Conservation (phyloP, 2,329 filamentous ascomycete genomes). For the Claviceps sp. region DNA sequence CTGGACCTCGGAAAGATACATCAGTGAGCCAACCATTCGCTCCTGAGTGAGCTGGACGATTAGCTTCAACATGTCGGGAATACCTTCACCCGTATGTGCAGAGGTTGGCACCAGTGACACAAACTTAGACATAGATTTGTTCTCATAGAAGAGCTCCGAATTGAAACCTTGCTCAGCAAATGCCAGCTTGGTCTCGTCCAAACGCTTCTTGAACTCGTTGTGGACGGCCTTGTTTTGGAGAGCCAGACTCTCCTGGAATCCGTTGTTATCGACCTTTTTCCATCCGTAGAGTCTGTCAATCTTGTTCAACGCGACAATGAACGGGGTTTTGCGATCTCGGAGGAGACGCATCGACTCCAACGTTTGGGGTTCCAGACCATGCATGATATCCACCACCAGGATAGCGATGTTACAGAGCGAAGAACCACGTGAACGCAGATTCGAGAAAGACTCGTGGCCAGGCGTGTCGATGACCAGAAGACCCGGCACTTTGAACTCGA, state of each 20-base stretch:
- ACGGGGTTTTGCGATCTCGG: slow-evolving; percentile 86
- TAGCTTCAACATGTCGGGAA: slow-evolving; percentile 96
- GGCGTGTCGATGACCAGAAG: slow-evolving; percentile 95
- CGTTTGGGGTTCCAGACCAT: slow-evolving; percentile 94
- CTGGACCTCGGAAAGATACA: slow-evolving; percentile 97
- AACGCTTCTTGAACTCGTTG: slow-evolving; percentile 82
- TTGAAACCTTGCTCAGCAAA: slow-evolving; percentile 98
- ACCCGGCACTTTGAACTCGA: slow-evolving; percentile 96
- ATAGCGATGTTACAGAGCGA: slow-evolving; percentile 99
- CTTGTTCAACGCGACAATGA: slow-evolving; percentile 98
- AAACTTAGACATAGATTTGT: slow-evolving; percentile 88
- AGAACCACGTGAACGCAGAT: slow-evolving; percentile 89
- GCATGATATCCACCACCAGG: slow-evolving; percentile 98
- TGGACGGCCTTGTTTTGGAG: slow-evolving; percentile 88
- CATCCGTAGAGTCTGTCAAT: slow-evolving; percentile 98
- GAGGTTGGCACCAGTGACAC: slow-evolving; percentile 97
- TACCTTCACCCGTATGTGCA: slow-evolving; percentile 96
- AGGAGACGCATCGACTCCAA: slow-evolving; percentile 93
- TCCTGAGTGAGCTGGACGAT: slow-evolving; percentile 87
- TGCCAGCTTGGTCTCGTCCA: slow-evolving; percentile 82
- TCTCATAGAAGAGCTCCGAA: slow-evolving; percentile 90
- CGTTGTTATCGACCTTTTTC: slow-evolving; percentile 98
- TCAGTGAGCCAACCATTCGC: slow-evolving; percentile 90
- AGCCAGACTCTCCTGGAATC: slow-evolving; percentile 82
- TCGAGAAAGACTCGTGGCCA: slow-evolving; percentile 99